Evolutionary conservation across 257 asterid species (phyloP).

Genomic region (Nicotiana knightiana): DNA sequence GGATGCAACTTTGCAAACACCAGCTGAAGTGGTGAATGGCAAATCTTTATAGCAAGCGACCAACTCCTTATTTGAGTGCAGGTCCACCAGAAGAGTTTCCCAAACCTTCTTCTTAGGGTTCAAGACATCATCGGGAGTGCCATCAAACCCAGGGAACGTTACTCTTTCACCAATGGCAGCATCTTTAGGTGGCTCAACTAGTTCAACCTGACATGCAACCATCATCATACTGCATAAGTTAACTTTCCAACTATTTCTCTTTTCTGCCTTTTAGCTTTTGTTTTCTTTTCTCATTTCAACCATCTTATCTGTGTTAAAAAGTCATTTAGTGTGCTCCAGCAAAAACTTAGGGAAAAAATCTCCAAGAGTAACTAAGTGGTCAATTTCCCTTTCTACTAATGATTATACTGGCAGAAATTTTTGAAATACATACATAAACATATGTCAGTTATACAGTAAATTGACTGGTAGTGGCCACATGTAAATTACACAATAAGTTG

Average conservation of each 20-base stretch:
- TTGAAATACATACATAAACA: background rate
- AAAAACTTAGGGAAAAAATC: background rate
- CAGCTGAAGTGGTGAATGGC: conserved; percentile 84
- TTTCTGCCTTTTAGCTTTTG: background rate
- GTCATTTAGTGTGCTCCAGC: background rate
- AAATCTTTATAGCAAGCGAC: conserved; percentile 75
- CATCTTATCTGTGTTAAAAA: background rate
- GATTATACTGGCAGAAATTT: background rate
- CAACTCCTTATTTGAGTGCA: conserved; percentile 56
- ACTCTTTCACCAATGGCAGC: conserved; percentile 80
- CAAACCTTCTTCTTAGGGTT: conserved; percentile 95
- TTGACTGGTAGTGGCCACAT: background rate
- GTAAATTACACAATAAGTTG: background rate
- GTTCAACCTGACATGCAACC: conserved; percentile 54
- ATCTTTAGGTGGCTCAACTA: conserved; percentile 82
- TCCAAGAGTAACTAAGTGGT: background rate
- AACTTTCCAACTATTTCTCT: background rate
- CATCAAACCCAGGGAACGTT: conserved; percentile 63
- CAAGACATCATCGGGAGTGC: conserved; percentile 67
- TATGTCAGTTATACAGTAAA: background rate
- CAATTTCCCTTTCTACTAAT: background rate
- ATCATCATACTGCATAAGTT: background rate
- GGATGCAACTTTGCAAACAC: conserved; percentile 76
- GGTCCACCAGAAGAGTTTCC: conserved; percentile 83
- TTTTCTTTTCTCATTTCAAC: background rate